Conservation (phyloP, 441 rosid genomes). For the Melastoma candidum region DNA sequence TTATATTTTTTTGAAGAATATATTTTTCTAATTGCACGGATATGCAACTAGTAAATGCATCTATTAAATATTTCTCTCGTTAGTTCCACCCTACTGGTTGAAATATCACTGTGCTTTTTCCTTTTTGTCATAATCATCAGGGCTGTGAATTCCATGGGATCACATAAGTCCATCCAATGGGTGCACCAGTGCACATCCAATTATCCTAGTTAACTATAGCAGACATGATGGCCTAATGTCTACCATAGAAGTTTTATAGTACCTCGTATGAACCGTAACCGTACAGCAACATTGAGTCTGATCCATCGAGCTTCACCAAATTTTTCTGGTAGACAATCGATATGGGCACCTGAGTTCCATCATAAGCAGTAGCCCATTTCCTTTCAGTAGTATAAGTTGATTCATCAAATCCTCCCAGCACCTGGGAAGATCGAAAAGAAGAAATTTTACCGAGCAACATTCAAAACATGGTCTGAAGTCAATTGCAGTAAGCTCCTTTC, state of each 20-base stretch:
- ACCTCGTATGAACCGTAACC: conserved; percentile 99
- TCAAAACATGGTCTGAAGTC: neutral
- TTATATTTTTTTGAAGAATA: too few species aligned
- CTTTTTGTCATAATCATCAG: too few species aligned
- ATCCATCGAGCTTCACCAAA: conserved; percentile 73
- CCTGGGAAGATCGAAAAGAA: conserved; percentile 31
- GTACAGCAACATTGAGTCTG: conserved; percentile 69
- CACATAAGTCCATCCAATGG: too few species aligned
- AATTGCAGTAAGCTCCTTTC: neutral
- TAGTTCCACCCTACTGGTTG: too few species aligned
- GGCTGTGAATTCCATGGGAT: too few species aligned
- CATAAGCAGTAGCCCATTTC: conserved; percentile 81
- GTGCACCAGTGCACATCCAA: too few species aligned
- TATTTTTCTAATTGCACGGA: too few species aligned
- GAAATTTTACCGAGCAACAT: conserved; percentile 1
- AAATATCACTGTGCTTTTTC: too few species aligned
- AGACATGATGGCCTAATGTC: too few species aligned
- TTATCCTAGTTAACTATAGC: too few species aligned
- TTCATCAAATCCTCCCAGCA: conserved; percentile 83
- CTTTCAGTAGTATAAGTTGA: conserved; percentile 75
- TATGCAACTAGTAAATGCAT: too few species aligned
- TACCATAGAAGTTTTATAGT: conserved; percentile 10
- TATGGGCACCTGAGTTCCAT: conserved; percentile 74
- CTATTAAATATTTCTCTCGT: too few species aligned
- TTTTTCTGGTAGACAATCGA: conserved; percentile 64